phyloP scores from a whole-genome alignment of 768 basidiomycete genomes.

The Tylopilus vinaceipallidus region DNA sequence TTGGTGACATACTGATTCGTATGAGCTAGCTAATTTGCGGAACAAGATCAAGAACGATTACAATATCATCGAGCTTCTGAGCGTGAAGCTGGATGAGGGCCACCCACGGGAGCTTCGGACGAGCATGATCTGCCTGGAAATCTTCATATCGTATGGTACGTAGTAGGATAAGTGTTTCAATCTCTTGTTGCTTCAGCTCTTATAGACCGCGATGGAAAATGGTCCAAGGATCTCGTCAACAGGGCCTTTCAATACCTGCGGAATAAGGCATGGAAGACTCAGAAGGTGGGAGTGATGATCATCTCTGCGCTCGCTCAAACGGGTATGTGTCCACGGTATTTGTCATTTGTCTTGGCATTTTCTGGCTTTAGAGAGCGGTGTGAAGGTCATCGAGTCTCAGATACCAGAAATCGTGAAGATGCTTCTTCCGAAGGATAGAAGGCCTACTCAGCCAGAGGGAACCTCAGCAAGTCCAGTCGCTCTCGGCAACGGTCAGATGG shows the following conservation, averaged over 20 bases:
- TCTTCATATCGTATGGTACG: constrained; percentile 21
- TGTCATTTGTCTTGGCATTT: not conserved
- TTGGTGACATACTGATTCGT: not conserved
- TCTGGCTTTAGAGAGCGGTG: not conserved
- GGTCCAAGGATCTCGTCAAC: constrained; percentile 7
- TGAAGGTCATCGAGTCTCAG: not conserved
- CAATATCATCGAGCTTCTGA: constrained; percentile 18
- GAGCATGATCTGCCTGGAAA: constrained; percentile 23
- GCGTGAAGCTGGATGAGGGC: constrained; percentile 15
- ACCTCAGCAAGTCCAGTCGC: too few relatives aligned
- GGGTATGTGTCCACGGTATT: not conserved
- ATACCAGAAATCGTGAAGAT: not conserved
- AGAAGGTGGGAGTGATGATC: constrained; percentile 25
- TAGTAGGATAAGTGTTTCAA: too few relatives aligned
- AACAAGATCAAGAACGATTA: constrained; percentile 10
- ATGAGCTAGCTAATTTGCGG: constrained; percentile 11
- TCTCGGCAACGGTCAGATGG: not conserved
- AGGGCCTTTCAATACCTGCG: constrained; percentile 8
- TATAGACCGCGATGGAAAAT: not conserved
- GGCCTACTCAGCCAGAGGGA: not conserved
- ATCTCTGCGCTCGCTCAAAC: constrained; percentile 23
- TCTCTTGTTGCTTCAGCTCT: too few relatives aligned
- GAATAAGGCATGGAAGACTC: constrained; percentile 10
- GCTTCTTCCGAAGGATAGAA: not conserved
- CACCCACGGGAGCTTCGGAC: constrained; percentile 18